Base-by-base conservation (phyloP, 257 asterid species). In the Solanum tarijense region DNA sequence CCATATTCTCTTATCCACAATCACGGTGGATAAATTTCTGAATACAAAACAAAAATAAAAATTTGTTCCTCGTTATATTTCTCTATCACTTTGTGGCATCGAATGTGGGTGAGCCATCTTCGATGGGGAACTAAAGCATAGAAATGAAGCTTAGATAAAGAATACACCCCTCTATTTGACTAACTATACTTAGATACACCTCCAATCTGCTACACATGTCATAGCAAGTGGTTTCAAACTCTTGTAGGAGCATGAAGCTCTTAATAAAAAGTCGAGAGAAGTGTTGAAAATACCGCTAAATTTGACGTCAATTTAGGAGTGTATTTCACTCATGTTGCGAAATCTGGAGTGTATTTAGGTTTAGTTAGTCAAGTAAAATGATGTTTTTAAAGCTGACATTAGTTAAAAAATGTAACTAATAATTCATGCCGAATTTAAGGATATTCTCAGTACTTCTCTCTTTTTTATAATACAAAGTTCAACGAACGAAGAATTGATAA, bases 151-250 rank as follows among this genome's bases (percentile, higher is more conserved):
- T 27, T 66, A 12, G 35, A 9, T 69, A 65, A 71, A 72, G 13
- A 32, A 32, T 18, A 31, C 3, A 0, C 21, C 21, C 21, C 0
- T 48, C 21, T 48, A 48, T 0, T 48, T 48, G 58, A 48, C 0
- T 48, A 14, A 48, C 7, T 48, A 48, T 14, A 48, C 21, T 48
- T 48, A 14, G 58, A 48, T 48, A 52, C 62, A 52, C 62, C 10
- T 1, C 9, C 0, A 2, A 52, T 6, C 9, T 18, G 62, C 8
- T 38, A 38, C 62, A 52, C 62, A 18, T 7, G n/a, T 0, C 4
- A 52, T 52, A 52, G 4, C 10, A 18, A 52, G 9, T 52, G 23
- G 9, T 52, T 18, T 52, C 62, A 52, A 52, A 18, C 10, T 52
- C 23, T 5, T 6, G 8, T 48, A 52, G 9, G 8, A 14, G 60